Evolutionary conservation across 164 flowering plant species (phyloP).

Genomic region (Chimonanthus praecox): DNA sequence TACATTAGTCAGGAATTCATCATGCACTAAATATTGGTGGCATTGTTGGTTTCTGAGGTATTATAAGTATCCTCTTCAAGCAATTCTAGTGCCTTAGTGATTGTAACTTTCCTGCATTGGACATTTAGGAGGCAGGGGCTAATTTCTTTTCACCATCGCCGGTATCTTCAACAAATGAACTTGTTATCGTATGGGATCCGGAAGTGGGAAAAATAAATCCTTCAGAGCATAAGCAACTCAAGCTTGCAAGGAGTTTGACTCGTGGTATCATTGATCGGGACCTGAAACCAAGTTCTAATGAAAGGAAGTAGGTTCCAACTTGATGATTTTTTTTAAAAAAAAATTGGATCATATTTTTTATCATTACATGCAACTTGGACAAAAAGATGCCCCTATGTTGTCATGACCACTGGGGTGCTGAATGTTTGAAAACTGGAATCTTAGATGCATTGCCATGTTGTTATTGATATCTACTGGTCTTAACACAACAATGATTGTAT

Average conservation of each 20-base stretch:
- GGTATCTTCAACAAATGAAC: conserved; percentile 88
- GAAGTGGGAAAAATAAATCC: conserved; percentile 94
- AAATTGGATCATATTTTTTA: neutral
- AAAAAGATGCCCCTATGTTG: neutral
- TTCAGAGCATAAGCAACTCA: conserved; percentile 96
- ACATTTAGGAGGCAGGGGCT: conserved; percentile 88
- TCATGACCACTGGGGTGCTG: too few relatives aligned
- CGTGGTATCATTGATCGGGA: conserved; percentile 97
- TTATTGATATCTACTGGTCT: too few relatives aligned
- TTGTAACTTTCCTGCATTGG: too few relatives aligned
- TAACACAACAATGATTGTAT: too few relatives aligned
- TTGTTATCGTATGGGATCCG: conserved; percentile 96
- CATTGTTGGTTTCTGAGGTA: too few relatives aligned
- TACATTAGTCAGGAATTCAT: neutral
- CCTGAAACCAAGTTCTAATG: conserved; percentile 89
- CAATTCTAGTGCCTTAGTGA: neutral
- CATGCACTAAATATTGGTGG: too few relatives aligned
- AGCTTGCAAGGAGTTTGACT: conserved; percentile 87
- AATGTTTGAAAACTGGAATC: too few relatives aligned
- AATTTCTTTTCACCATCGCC: conserved; percentile 83
- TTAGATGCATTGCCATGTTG: too few relatives aligned
- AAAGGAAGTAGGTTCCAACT: conserved; percentile 69
- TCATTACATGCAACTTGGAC: neutral
- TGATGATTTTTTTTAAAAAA: neutral
- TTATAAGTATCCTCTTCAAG: neutral